Base-by-base conservation (phyloP, 805 yeast species). In the Kuraishia piskuri region DNA sequence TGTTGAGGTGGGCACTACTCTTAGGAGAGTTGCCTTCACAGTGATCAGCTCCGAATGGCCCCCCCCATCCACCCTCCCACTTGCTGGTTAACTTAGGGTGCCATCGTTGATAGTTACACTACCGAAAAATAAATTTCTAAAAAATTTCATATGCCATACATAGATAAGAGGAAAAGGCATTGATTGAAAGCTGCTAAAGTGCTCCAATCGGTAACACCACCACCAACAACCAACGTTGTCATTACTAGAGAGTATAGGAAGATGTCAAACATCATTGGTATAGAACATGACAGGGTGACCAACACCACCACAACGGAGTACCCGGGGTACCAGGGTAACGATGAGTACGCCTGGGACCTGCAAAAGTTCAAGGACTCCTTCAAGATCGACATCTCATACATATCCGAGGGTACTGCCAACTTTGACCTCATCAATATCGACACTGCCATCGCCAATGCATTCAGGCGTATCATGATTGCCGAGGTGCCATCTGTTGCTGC, bases 401-500 rank as follows among this genome's bases (percentile, higher is more conserved):
- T 84, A 55, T 76, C 80, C 49, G 86, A 84, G 55, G 79, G 91
- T 66, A 72, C 76, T 26, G 90, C 92, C 54, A 90, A 89, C 68
- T 94, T 94, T 63, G 99, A 94, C 68, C 74, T 94, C 58, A 72
- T 88, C 54, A 85, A 89, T 62, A 72, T 91, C 51, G 99, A 94
- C 68, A 88, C 98, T 1, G 88, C 98, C 12, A 75, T 94, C 54
- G 91, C 98, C 48, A 94, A 94, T 73, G 97, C 99, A 0, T 90
- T 92, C 71, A 85, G 99, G 66, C 86, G 99, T 65, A 88, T 94
- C 62, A 91, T 94, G 98, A 84, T 94, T 53, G 81, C 97, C 1
- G 99, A 94, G 68, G 96, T 94, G 46, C 99, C 99, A 21, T 80
- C 94, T 1, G 95, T 92, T 49, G 98, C 99, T 17, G 87, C 96